Evolutionary conservation across 352 stramenopile species (phyloP), one percentile per base, ranked within the genome.

Genomic region (Elongisporangium anandrum): DNA sequence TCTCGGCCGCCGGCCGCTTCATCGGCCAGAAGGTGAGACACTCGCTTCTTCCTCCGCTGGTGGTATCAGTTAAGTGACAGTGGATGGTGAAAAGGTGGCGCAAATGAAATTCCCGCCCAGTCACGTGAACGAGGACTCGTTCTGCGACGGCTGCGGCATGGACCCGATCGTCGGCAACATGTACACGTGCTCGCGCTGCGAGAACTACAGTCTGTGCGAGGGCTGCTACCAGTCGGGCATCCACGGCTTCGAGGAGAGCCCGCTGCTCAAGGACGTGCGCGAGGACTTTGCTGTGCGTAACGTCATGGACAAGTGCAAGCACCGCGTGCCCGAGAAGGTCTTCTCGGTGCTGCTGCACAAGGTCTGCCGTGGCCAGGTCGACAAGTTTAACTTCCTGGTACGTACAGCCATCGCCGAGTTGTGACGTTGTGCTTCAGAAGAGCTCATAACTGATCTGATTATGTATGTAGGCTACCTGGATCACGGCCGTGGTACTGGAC

Each of bases 131-230:
- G 81, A 92, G 15, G 83, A 95, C 65, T 94, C 87, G 63, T 96
- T 96, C 76, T 96, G 87, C 64, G 87, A 96, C 59, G 87, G 87
- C 57, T 96, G 87, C 56, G 87, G 87, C 59, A 92, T 95, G 87
- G 85, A 94, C 61, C 87, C 87, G 17, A 90, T 95, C 62, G 68
- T 94, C 16, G 87, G 87, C 29, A 84, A 93, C 73, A 93, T 94
- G 83, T 96, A 90, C 61, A 90, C 87, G 57, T 96, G 87, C 70
- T 94, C 85, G 60, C 85, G 79, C 64, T 96, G 87, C 68, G 67
- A 77, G 48, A 94, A 96, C 64, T 96, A 91, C 65, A 74, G 72
- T 54, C 65, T 96, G 29, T 96, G 87, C 59, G 79, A 91, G 63
- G 75, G 68, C 52, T 96, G 87, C 67, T 96, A 96, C 71, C 80